Base-by-base conservation (phyloP, 2,329 filamentous ascomycete genomes). In the Colletotrichum sp. region DNA sequence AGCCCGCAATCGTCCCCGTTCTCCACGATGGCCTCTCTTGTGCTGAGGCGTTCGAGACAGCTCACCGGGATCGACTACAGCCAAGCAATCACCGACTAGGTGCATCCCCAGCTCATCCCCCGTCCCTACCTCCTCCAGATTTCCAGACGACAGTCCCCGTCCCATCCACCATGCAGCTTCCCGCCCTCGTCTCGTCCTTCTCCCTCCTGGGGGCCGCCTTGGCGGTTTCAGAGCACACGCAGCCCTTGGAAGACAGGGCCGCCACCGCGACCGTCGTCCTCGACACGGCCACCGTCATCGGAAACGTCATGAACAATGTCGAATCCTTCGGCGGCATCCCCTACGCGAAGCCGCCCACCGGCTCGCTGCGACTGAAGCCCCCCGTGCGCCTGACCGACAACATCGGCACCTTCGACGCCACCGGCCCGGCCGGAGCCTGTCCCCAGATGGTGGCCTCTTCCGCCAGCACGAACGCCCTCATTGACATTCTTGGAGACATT, bases 311-410 rank as follows among this genome's bases (percentile, higher is more conserved):
- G 49, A 76, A 72, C 30, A 68, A 72, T 15, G 86, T 93, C 15
- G 92, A 94, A 70, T 87, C 85, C 28, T 94, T 93, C 83, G 88
- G 88, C 76, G 92, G 90, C 15, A 92, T 94, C 72, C 92, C 92
- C 2, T 95, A 90, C 79, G 92, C 92, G 3, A 84, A 92, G 77
- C 88, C 91, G 7, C 93, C 93, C 1, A 85, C 88, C 1, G 91
- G 90, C 0, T 80, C 85, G 2, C 86, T 93, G 34, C 89, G 93
- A 8, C 85, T 94, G n/a, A 90, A 89, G 77, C 89, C 90, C 10
- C 92, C 93, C 5, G 87, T 90, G 78, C 84, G 88, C 2, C 81
- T 93, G 12, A 87, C 85, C 6, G 80, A 84, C 1, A 79, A 87
- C 3, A 83, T 92, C 5, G 91, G 91, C 2, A 90, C 85, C 0